Base-by-base conservation (phyloP, 371 early-diverging fungal genomes). In the Lichtheimia ramosa region DNA sequence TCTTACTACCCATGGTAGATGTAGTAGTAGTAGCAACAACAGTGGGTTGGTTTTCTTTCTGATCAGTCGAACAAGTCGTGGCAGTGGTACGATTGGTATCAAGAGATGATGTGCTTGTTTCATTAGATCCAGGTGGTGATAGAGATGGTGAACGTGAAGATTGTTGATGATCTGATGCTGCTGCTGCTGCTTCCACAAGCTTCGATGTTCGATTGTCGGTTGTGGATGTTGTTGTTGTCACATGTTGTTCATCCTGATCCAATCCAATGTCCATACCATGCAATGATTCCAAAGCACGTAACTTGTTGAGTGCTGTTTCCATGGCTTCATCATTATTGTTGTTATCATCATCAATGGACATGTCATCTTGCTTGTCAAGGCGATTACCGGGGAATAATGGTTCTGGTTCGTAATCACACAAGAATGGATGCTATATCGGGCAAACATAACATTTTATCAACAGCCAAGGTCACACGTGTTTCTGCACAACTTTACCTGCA, bases 391-490 rank as follows among this genome's bases (percentile, higher is more conserved):
- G 73, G 54, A 74, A 77, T 34, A 77, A 51, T 25, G 68, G 58
- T 46, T 77, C 75, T 14, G 70, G 73, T 34, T 74, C 67, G 58
- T 72, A 74, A 49, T 68, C 71, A 46, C 62, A 62, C 48, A 77
- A 51, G 53, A 77, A 77, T 34, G 74, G 74, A 51, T 74, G 78
- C 69, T 74, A 63, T 15, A 60, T 24, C 14, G 46, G 46, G 55
- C 34, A 48, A 56, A 28, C 23, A 59, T 28, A 34, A n/a, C 25
- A 58, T 13, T 20, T 28, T 7, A 54, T 54, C 18, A 23, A 27
- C 18, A 40, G 54, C 15, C 27, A 12, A 25, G 16, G 39, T 51
- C 49, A 48, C 34, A 46, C 46, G 58, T 40, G 46, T 48, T 42
- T 5, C 10, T 53, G 14, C 4, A 18, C 5, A 18, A 41, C 18